A percentile compares a stretch with the other conserved stretches of the same genome.
Evolutionary conservation across 805 yeast species (phyloP).

Genomic region (Candida xiaguanensis): DNA sequence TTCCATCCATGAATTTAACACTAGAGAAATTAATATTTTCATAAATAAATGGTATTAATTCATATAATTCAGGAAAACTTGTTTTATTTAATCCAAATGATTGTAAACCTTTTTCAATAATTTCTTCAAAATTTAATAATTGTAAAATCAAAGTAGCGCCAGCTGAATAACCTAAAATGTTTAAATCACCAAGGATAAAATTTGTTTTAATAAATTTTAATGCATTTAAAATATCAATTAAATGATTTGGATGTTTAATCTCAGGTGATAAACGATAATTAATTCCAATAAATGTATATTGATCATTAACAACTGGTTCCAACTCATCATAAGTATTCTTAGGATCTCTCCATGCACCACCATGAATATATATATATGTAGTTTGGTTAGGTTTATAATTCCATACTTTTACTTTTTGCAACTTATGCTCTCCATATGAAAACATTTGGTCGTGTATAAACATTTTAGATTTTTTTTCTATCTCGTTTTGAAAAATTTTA

Average conservation of each 20-base stretch:
- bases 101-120: conserved; percentile 15
- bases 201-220: conserved; percentile 23
- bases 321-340: conserved; percentile 58
- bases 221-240: conserved; percentile 51
- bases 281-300: conserved; percentile 24
- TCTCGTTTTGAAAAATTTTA: conserved; percentile 4
- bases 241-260: conserved; percentile 57
- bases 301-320: conserved; percentile 12
- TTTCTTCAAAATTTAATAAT: conserved; percentile 27
- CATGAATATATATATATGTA: conserved; percentile 64
- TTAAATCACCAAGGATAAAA: conserved; percentile 11
- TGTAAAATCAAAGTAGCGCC: conserved; percentile 71
- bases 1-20: conserved; percentile 59
- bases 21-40: conserved; percentile 1
- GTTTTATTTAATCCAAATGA: conserved; percentile 1
- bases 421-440: conserved; percentile 29
- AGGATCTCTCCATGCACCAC: conserved; percentile 87
- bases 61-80: not conserved
- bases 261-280: conserved; percentile 70
- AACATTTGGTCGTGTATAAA: conserved; percentile 7
- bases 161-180: conserved; percentile 69
- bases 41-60: conserved; percentile 4
- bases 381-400: conserved; percentile 13
- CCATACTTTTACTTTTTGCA: conserved; percentile 29
- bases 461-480: not conserved